Percentiles rank a stretch among this genome's conserved stretches.
Conservation (phyloP, 495 filamentous ascomycete species). For the Geoglossum glabrum region DNA sequence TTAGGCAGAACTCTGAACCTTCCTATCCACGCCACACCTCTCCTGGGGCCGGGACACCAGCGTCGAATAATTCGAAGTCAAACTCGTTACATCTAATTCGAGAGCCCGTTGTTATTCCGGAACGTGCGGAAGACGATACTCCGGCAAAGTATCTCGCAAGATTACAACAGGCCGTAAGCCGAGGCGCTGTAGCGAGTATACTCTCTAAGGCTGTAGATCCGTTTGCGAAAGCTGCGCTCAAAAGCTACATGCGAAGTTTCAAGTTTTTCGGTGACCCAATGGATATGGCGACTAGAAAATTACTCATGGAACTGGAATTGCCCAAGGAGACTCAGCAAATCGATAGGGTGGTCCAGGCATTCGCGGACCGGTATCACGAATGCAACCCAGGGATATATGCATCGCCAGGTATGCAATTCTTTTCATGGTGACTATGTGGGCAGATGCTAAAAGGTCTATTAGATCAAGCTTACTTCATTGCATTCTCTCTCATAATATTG, state of each 20-base stretch:
- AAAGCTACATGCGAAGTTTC: slow-evolving; percentile 90
- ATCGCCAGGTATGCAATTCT: slow-evolving; percentile 34
- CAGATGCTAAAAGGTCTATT: slow-evolving; percentile 8
- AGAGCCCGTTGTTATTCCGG: slow-evolving; percentile 47
- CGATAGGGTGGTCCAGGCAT: slow-evolving; percentile 78
- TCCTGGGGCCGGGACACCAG: slow-evolving; percentile 42
- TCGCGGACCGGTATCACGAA: slow-evolving; percentile 92
- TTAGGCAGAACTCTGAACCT: slow-evolving; percentile 60
- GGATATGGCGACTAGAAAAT: slow-evolving; percentile 90
- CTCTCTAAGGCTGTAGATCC: slow-evolving; percentile 66
- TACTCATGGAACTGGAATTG: slow-evolving; percentile 89
- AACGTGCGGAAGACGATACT: slow-evolving; percentile 71
- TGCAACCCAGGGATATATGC: slow-evolving; percentile 95
- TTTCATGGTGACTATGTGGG: not conserved
- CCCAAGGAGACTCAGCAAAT: slow-evolving; percentile 98
- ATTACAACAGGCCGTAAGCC: slow-evolving; percentile 56
- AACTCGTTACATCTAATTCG: slow-evolving; percentile 46
- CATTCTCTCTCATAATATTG: slow-evolving; percentile 87
- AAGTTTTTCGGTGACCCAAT: slow-evolving; percentile 89
- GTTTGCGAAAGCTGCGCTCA: slow-evolving; percentile 62
- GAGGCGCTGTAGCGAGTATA: slow-evolving; percentile 58
- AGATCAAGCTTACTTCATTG: slow-evolving; percentile 94
- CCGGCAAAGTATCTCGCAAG: slow-evolving; percentile 73
- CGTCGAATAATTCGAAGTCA: slow-evolving; percentile 43
- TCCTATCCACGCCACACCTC: slow-evolving; percentile 39